phyloP scores from a whole-genome alignment of 2,329 filamentous ascomycete genomes.

The Thermothelomyces thermophilus region DNA sequence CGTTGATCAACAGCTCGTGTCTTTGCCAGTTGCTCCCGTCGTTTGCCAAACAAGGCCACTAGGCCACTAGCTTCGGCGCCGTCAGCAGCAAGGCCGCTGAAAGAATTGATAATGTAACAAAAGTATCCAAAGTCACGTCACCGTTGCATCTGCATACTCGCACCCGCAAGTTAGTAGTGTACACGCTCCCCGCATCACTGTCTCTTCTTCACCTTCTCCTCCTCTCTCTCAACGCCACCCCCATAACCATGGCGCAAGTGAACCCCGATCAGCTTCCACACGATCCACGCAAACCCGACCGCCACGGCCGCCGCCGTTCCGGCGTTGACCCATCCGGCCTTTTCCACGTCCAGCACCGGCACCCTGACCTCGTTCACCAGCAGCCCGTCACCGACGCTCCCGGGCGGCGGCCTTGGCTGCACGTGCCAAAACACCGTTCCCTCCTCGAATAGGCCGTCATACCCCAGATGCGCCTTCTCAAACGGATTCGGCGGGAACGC shows the following conservation, averaged over 20 bases:
- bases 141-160: background rate
- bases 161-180: background rate
- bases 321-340: conserved; percentile 41
- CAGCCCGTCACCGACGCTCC: conserved; percentile 22
- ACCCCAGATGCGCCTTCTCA: conserved; percentile 76
- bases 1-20: too few relatives aligned
- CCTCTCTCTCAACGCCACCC: background rate
- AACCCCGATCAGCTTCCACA: conserved; percentile 49
- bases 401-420: conserved; percentile 39
- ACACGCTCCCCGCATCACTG: conserved; percentile 17
- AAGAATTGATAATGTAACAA: too few relatives aligned
- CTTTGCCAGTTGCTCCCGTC: too few relatives aligned
- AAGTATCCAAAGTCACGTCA: background rate
- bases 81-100: too few relatives aligned
- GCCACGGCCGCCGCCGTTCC: conserved; percentile 54
- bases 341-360: conserved; percentile 56
- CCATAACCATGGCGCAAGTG: conserved; percentile 32
- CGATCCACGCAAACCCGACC: conserved; percentile 63
- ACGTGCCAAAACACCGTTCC: conserved; percentile 81
- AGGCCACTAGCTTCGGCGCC: too few relatives aligned
- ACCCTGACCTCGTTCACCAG: conserved; percentile 53
- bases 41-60: too few relatives aligned
- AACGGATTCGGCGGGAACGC: conserved; percentile 77
- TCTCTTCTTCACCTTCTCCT: conserved; percentile 22
- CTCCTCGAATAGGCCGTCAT: conserved; percentile 70